Percentiles rank a stretch among this genome's conserved stretches.
Evolutionary conservation across 2,329 filamentous ascomycete species (phyloP).

Genomic region (Venturia effusa): DNA sequence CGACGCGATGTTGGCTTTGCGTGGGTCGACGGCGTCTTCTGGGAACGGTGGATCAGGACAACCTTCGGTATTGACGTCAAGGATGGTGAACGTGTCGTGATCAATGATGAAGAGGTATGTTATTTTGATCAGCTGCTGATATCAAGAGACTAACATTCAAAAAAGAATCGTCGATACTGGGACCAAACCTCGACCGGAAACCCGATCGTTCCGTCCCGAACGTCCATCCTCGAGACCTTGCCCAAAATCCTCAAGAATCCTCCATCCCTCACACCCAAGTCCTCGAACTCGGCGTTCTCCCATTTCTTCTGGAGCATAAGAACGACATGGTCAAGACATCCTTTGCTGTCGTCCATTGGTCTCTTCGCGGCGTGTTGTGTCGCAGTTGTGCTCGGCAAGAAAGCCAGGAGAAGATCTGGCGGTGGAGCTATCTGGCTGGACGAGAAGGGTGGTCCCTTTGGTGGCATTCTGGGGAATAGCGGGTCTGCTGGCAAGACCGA

Average conservation of each 20-base stretch:
- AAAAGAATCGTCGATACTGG: constrained; percentile 89
- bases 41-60: constrained; percentile 93
- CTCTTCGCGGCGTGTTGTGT: background rate
- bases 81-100: constrained; percentile 83
- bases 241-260: constrained; percentile 58
- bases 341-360: constrained; percentile 22
- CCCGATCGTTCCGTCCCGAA: constrained; percentile 78
- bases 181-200: constrained; percentile 83
- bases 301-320: constrained; percentile 50
- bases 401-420: constrained; percentile 1
- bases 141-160: background rate
- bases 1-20: constrained; percentile 88
- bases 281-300: constrained; percentile 61
- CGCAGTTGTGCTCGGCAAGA: constrained; percentile 4
- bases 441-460: background rate
- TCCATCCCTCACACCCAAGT: constrained; percentile 63
- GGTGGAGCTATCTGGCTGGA: constrained; percentile 3
- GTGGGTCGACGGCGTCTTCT: constrained; percentile 95
- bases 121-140: background rate
- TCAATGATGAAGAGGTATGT: constrained; percentile 94
- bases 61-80: constrained; percentile 84
- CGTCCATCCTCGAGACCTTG: constrained; percentile 80
- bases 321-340: constrained; percentile 32
- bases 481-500: background rate
- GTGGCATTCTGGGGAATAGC: background rate